Evolutionary conservation across 2,329 filamentous ascomycete genomes (phyloP), one percentile per base, ranked within the genome.

Genomic region (Fusarium coffeatum): DNA sequence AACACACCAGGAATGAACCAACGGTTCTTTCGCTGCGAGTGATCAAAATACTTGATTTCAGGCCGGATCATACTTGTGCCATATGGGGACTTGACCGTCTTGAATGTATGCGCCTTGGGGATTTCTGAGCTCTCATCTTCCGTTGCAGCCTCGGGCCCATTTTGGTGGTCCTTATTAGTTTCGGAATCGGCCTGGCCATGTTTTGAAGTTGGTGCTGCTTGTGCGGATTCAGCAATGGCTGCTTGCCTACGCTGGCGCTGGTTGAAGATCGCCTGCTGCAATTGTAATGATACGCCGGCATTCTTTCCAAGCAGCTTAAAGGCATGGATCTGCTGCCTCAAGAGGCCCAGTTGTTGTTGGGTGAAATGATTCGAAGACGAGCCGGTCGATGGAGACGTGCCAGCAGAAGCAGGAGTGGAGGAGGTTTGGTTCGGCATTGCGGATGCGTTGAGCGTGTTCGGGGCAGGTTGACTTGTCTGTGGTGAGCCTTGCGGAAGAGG

Each of bases 221-320:
- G 82, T 4, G 83, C 75, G 48, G 84, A 80, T 61, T 87, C 85
- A 6, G 78, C 76, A n/a, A 81, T 80, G 16, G 88, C 84, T 27
- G 89, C 84, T 59, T 82, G 80, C 73, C 91, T 88, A 72, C 90
- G 90, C 71, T 90, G 87, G 50, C 91, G 89, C 61, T 92, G 89
- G 46, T 91, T 86, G 77, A 94, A 97, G 40, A 98, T 90, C 50
- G 92, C 89, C 76, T 95, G 92, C 78, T 97, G 93, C 69, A 97
- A 87, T 67, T 89, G 87, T 30, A 88, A 81, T 2, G 95, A 93
- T 6, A 98, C 89, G 1, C 94, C 91, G 16, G 92, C 86, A 72
- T 97, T 97, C 80, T 96, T 97, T 8, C 93, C 91, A 6, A 99
- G 85, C 71, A 94, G 87, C 80, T 97, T 97, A 82, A 98, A 98